Base-by-base conservation (phyloP, 2,329 filamentous ascomycete species). In the Diaporthe nobilis region DNA sequence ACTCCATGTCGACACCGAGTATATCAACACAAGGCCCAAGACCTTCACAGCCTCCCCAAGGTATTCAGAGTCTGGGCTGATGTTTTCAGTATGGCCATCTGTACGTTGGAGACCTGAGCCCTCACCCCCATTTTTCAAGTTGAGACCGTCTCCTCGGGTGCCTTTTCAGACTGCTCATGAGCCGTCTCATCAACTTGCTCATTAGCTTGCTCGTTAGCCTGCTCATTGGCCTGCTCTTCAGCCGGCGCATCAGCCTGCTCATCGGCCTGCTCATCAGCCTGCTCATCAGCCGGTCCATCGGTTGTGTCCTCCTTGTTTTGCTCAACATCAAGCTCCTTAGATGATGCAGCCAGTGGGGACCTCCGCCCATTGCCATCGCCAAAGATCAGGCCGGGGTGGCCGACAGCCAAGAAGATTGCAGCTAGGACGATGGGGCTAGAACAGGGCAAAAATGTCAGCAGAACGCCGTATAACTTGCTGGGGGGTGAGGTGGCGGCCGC, bases 321-420 rank as follows among this genome's bases (percentile, higher is more conserved):
- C 25, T 65, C 60, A 25, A 42, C 58, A 47, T 70, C 31, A 22
- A 55, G 34, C n/a, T 65, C 34, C 58, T 73, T 73, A 73, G 58
- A 25, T 25, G 47, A 57, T 6, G 58, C 44, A 4, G 12, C 37
- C 12, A 57, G 10, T 28, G 71, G 37, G 10, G 71, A 73, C 49
- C 71, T 65, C 20, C 51, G 25, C 34, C 28, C 7, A 25, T 15
- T 25, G 42, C 49, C 58, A 47, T 31, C 20, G 17, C 44, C 31
- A 47, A 75, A 76, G 10, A 77, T 58, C 22, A 76, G 53, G 10
- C 72, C 75, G 15, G 76, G 76, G 37, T 76, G 76, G n/a, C 76
- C 76, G 22, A 76, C 37, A 25, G 42, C 42, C 25, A 77, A 72
- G 17, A 70, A 39, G 42, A 65, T 49, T 10, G 63, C 61, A 13